Evolutionary conservation across 73 alveolate species (phyloP).

Genomic region (Effrenium voratum): DNA sequence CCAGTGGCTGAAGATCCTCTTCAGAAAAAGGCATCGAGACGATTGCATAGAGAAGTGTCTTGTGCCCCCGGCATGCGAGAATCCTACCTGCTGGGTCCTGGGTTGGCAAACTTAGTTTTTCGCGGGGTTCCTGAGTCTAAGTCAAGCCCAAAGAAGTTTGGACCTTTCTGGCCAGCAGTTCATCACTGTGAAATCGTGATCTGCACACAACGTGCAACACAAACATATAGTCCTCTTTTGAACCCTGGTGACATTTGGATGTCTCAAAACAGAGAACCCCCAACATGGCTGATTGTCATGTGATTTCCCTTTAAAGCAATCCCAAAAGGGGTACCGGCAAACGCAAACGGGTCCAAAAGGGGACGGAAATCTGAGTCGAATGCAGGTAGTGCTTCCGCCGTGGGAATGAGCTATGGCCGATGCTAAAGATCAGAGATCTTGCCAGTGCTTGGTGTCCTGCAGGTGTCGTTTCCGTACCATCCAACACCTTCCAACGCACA

Average conservation of each 20-base stretch:
- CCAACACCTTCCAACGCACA: too few relatives aligned
- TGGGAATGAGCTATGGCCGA: too few relatives aligned
- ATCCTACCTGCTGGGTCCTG: too few relatives aligned
- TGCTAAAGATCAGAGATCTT: too few relatives aligned
- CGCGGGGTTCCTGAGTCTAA: background rate
- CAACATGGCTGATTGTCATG: background rate
- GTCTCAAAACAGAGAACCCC: too few relatives aligned
- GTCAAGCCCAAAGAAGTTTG: background rate
- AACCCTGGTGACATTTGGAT: background rate
- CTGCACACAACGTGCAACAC: background rate
- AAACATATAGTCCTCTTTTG: background rate
- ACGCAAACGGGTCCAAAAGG: background rate
- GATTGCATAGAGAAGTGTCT: conserved; percentile 15
- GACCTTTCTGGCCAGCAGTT: background rate
- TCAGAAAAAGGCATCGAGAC: conserved; percentile 2
- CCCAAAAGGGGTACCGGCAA: background rate
- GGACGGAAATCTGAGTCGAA: background rate
- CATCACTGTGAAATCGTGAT: background rate
- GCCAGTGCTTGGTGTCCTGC: too few relatives aligned
- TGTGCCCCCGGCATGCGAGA: background rate
- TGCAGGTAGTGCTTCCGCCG: background rate
- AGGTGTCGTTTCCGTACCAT: too few relatives aligned
- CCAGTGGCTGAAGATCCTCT: conserved; percentile 93
- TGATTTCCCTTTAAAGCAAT: background rate
- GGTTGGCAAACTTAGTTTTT: too few relatives aligned